Evolutionary conservation across 1,284 basidiomycete species (phyloP).

Genomic region (Irpex sp.): DNA sequence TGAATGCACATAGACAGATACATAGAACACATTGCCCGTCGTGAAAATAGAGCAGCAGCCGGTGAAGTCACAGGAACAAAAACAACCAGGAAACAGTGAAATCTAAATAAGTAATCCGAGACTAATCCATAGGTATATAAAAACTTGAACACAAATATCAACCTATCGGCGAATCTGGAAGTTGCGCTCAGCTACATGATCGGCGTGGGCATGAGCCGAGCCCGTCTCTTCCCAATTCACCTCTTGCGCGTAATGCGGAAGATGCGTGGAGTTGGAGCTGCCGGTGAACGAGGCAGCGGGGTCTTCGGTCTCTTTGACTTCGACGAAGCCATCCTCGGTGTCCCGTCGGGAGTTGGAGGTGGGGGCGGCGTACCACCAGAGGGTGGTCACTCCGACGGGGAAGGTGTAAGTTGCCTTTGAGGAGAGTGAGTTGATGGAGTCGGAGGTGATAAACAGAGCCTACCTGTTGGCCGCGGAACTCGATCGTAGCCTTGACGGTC

Average conservation of each 20-base stretch:
- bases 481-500: constrained; percentile 61
- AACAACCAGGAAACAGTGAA: too few species aligned
- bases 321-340: not conserved
- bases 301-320: constrained; percentile 1
- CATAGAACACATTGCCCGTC: too few species aligned
- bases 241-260: not conserved
- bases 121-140: too few species aligned
- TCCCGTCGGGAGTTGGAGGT: constrained; percentile 1
- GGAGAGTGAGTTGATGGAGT: constrained; percentile 1
- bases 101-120: too few species aligned
- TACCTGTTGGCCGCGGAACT: constrained; percentile 67
- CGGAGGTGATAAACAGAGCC: constrained; percentile 10
- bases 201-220: not conserved
- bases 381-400: constrained; percentile 55
- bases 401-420: constrained; percentile 61
- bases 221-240: not conserved
- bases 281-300: not conserved
- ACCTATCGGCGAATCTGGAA: not conserved
- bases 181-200: not conserved
- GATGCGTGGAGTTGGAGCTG: not conserved
- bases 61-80: too few species aligned
- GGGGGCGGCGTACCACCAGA: constrained; percentile 40
- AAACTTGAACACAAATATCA: too few species aligned
- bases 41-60: too few species aligned
- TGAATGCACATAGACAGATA: too few species aligned